A percentile compares a stretch with the other conserved stretches of the same genome.
Conservation (phyloP, 1,284 basidiomycete species). For the Leccinum subrobustum region DNA sequence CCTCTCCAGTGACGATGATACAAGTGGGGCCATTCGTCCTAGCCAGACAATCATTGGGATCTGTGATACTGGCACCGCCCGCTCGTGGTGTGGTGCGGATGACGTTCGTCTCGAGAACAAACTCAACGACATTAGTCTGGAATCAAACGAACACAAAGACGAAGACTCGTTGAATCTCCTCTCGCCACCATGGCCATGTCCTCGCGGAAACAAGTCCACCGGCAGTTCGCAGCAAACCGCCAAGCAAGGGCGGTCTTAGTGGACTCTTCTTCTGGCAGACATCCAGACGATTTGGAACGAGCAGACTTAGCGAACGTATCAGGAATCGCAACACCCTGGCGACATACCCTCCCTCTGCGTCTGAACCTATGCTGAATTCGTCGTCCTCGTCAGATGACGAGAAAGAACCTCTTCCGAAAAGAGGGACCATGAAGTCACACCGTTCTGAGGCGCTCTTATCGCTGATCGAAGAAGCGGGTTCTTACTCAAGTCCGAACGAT, state of each 20-base stretch:
- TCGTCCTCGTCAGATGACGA: constrained; percentile 9
- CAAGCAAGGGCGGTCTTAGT: neutral
- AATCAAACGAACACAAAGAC: neutral
- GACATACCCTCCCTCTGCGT: constrained; percentile 9
- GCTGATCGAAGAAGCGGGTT: constrained; percentile 11
- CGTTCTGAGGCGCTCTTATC: constrained; percentile 15
- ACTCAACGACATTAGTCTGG: neutral
- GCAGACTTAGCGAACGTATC: neutral
- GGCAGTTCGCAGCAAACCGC: neutral
- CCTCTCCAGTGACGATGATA: constrained; percentile 5
- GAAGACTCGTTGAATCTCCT: constrained; percentile 25
- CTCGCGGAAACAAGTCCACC: neutral
- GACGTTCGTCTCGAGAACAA: neutral
- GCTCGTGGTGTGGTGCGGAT: neutral
- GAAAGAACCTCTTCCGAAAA: constrained; percentile 1
- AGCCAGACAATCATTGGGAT: neutral
- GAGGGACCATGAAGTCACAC: constrained; percentile 8
- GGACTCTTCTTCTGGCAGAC: neutral
- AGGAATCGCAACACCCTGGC: neutral
- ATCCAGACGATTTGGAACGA: neutral
- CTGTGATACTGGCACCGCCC: neutral
- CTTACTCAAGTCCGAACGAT: neutral
- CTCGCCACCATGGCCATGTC: constrained; percentile 20
- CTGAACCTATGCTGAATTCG: constrained; percentile 13
- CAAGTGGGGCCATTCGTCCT: neutral